phyloP scores from a whole-genome alignment of 1,284 basidiomycete genomes.

The Trichosporon inkin region DNA sequence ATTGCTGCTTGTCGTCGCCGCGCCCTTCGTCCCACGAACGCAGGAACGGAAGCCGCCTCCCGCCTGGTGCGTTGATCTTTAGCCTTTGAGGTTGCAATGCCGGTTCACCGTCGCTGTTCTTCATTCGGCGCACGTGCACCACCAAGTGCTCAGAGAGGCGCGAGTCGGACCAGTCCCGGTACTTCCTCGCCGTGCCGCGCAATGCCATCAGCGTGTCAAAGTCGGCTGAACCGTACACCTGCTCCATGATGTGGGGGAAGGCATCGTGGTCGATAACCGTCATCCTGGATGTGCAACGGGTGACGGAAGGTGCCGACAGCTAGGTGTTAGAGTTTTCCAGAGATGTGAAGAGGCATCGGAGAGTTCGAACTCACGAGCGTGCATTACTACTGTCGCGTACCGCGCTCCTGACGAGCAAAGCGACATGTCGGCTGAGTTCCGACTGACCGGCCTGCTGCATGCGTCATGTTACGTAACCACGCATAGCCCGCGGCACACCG shows the following conservation, averaged over 20 bases:
- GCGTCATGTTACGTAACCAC: too few species aligned
- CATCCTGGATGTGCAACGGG: neutral
- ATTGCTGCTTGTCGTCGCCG: neutral
- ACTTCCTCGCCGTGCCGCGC: slow-evolving; percentile 5
- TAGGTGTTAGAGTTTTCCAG: neutral
- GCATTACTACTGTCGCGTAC: too few species aligned
- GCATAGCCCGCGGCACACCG: too few species aligned
- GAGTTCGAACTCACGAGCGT: too few species aligned
- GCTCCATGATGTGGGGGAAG: slow-evolving; percentile 19
- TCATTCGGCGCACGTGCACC: neutral
- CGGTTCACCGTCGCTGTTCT: neutral
- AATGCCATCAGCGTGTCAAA: neutral
- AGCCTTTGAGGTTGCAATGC: neutral
- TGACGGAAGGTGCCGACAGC: neutral
- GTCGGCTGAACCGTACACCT: slow-evolving; percentile 1
- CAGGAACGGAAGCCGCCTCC: neutral
- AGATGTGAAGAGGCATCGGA: neutral
- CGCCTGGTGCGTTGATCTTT: neutral
- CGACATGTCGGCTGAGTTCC: too few species aligned
- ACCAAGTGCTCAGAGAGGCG: neutral
- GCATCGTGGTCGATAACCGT: slow-evolving; percentile 12
- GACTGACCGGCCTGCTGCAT: too few species aligned
- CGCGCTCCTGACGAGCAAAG: too few species aligned
- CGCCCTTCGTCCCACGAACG: neutral
- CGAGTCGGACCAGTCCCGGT: slow-evolving; percentile 4